Evolutionary conservation across 257 asterid species (phyloP), one percentile per base, ranked within the genome.

Genomic region (Asclepias syriaca): DNA sequence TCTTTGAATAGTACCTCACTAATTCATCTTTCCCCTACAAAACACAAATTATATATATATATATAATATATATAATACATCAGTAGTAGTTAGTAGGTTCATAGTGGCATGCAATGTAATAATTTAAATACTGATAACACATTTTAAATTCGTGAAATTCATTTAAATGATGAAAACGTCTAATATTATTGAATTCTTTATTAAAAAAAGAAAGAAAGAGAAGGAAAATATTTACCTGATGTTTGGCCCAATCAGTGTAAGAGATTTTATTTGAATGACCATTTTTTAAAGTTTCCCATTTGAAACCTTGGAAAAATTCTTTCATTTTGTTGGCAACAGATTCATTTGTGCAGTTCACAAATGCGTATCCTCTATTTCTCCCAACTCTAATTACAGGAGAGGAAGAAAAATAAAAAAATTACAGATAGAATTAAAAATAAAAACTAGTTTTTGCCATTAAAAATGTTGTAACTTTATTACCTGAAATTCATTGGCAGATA

Each of bases 401-500:
- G 3, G 4, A 34, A 34, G n/a, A n/a, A n/a, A n/a, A n/a, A n/a
- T n/a, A n/a, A n/a, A n/a, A n/a, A n/a, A n/a, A n/a, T n/a, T n/a
- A n/a, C n/a, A n/a, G n/a, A n/a, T n/a, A n/a, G n/a, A n/a, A n/a
- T n/a, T n/a, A n/a, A n/a, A n/a, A n/a, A n/a, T n/a, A n/a, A n/a
- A n/a, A n/a, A n/a, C n/a, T n/a, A 34, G 37, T 4, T 34, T 4
- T 34, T 34, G 37, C 37, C 37, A 40, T 40, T 40, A 40, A 40
- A 40, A 40, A n/a, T n/a, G n/a, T 40, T 40, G 46, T 6, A 40
- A 40, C 10, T n/a, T 40, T 8, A 40, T 40, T 79, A 89, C 96
- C 75, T 45, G 53, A 89, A 89, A 40, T 88, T 92, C 77, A 86
- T 78, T 0, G 95, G 95, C 1, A 88, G 74, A 61, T 88, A 88